Conservation (phyloP, 129 eudicot species). For the Flaveria brownii region DNA sequence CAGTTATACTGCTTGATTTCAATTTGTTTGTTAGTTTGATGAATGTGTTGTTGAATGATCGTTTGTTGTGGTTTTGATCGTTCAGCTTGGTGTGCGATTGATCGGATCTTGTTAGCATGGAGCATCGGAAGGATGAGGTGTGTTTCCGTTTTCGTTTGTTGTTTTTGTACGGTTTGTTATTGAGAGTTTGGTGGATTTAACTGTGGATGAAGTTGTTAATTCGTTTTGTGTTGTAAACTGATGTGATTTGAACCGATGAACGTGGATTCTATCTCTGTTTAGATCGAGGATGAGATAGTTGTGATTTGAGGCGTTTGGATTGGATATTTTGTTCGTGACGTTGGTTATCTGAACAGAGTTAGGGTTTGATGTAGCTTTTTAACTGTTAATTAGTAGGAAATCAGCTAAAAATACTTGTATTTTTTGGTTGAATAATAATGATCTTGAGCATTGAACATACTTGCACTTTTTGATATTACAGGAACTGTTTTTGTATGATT, state of each 20-base stretch:
- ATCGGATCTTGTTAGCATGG: not conserved
- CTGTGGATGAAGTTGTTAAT: not conserved
- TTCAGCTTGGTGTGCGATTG: not conserved
- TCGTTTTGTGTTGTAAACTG: not conserved
- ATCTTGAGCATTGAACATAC: too few species aligned
- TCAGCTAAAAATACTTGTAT: too few species aligned
- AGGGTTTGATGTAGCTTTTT: not conserved
- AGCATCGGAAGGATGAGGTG: conserved; percentile 17
- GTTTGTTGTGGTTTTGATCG: conserved; percentile 2
- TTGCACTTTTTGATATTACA: not conserved
- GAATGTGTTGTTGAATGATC: not conserved
- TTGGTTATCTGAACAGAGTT: not conserved
- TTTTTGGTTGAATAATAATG: too few species aligned
- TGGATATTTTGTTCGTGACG: not conserved
- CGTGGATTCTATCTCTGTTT: not conserved
- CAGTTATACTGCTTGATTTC: not conserved
- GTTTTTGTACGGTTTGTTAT: not conserved
- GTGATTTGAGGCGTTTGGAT: not conserved
- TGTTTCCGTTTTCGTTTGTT: not conserved
- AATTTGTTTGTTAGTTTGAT: not conserved
- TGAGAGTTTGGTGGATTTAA: not conserved
- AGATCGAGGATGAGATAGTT: too few species aligned
- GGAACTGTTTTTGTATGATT: not conserved
- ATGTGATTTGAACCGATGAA: not conserved
- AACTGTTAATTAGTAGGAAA: not conserved